phyloP scores from a whole-genome alignment of 2,329 filamentous ascomycete species.

The Colletotrichum higginsianum region DNA sequence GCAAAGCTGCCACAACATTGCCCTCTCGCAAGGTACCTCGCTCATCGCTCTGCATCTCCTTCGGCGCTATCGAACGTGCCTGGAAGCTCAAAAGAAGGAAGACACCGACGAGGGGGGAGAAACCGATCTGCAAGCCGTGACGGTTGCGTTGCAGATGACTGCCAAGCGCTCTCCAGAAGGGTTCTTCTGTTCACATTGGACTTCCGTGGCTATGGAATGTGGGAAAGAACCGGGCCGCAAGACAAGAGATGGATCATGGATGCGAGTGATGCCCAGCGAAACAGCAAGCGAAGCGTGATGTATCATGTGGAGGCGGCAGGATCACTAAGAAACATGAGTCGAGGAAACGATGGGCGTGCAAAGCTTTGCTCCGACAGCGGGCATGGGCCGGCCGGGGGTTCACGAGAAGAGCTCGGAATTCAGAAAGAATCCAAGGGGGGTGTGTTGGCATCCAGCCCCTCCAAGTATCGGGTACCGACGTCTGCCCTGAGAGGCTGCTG shows the following conservation, averaged over 20 bases:
- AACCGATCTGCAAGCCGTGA: not conserved
- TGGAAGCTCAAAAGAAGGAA: constrained; percentile 1
- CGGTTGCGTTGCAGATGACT: constrained; percentile 1
- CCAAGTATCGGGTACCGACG: constrained; percentile 2
- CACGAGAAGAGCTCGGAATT: constrained; percentile 39
- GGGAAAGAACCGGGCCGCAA: constrained; percentile 19
- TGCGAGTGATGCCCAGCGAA: constrained; percentile 6
- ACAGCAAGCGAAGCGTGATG: not conserved
- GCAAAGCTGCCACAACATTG: not conserved
- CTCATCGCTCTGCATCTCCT: not conserved
- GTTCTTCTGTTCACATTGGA: not conserved
- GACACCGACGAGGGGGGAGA: too few relatives aligned
- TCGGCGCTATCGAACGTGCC: not conserved
- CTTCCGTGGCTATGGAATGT: not conserved
- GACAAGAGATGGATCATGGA: not conserved
- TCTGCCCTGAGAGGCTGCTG: not conserved
- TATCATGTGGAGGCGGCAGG: constrained; percentile 26
- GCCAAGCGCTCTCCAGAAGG: not conserved
- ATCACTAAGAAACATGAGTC: constrained; percentile 41
- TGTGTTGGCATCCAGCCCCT: constrained; percentile 13
- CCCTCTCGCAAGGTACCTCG: not conserved
- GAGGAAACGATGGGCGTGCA: constrained; percentile 11
- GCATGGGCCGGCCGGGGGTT: constrained; percentile 23
- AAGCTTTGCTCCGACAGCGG: constrained; percentile 40
- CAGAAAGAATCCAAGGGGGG: constrained; percentile 20